Conservation (phyloP, 257 asterid genomes). For the Nicotiana obtusifolia region DNA sequence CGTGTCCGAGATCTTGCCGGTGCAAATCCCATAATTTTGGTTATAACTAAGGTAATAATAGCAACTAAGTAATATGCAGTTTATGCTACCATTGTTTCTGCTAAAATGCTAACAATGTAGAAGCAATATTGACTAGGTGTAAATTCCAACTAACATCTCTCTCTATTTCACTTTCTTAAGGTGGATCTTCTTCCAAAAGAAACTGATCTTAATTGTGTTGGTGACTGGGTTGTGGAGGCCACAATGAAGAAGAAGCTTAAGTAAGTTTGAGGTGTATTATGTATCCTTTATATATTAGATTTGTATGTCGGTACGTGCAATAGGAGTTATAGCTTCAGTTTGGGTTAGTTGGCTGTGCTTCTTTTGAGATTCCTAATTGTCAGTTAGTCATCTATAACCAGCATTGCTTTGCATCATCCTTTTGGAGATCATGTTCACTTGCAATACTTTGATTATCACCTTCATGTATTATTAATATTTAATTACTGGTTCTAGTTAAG, state of each 20-base stretch:
- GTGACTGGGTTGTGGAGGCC: conserved; percentile 99
- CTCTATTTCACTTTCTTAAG: conserved; percentile 33
- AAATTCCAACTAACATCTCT: not conserved
- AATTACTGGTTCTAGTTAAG: not conserved
- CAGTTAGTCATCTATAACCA: not conserved
- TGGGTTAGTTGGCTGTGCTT: not conserved
- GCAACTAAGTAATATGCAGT: not conserved
- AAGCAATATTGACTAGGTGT: not conserved
- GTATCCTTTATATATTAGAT: not conserved
- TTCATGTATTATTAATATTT: not conserved
- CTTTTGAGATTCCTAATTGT: not conserved
- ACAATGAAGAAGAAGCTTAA: conserved; percentile 92
- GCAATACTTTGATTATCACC: not conserved
- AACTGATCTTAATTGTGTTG: conserved; percentile 89
- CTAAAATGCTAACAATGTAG: not conserved
- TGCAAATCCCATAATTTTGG: conserved; percentile 89
- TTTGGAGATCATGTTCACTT: not conserved
- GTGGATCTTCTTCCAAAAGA: conserved; percentile 98
- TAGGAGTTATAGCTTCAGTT: not conserved
- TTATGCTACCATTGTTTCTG: not conserved
- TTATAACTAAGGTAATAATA: conserved; percentile 71
- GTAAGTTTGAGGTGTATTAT: conserved; percentile 42
- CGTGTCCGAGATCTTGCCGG: conserved; percentile 90
- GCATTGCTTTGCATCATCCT: not conserved
- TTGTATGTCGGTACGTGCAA: not conserved